phyloP scores from a whole-genome alignment of 148 eudicot species.

The Bassia scoparia region DNA sequence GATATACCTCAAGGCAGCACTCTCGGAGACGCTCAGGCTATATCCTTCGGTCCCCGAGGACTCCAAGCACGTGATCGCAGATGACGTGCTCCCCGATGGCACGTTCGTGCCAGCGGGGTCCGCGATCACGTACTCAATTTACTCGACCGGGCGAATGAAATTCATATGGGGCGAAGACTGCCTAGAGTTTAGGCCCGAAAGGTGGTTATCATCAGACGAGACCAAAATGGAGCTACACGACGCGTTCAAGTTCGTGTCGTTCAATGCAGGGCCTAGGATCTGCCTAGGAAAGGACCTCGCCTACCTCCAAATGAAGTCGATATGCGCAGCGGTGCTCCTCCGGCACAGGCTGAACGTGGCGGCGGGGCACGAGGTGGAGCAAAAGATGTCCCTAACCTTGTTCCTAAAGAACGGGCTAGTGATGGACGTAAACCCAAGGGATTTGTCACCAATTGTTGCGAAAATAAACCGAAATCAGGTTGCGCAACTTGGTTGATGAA shows the following conservation, averaged over 20 bases:
- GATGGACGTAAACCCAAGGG: slow-evolving; percentile 66
- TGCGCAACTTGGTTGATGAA: background rate
- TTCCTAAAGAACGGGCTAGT: slow-evolving; percentile 79
- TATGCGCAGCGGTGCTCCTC: slow-evolving; percentile 65
- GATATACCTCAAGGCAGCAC: slow-evolving; percentile 65
- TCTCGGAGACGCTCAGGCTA: slow-evolving; percentile 76
- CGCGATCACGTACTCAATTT: slow-evolving; percentile 71
- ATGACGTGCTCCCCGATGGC: slow-evolving; percentile 76
- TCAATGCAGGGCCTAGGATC: slow-evolving; percentile 87
- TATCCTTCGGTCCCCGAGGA: slow-evolving; percentile 91
- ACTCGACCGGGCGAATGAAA: slow-evolving; percentile 75
- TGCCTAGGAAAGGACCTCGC: slow-evolving; percentile 85
- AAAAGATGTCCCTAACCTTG: slow-evolving; percentile 85
- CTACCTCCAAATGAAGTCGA: slow-evolving; percentile 84
- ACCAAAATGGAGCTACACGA: slow-evolving; percentile 44
- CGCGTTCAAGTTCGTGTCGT: slow-evolving; percentile 63
- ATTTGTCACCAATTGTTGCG: slow-evolving; percentile 43
- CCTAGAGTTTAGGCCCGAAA: slow-evolving; percentile 66
- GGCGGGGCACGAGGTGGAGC: slow-evolving; percentile 73
- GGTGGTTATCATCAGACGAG: slow-evolving; percentile 68
- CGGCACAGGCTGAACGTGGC: slow-evolving; percentile 66
- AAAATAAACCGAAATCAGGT: slow-evolving; percentile 33
- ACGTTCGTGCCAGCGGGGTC: slow-evolving; percentile 82
- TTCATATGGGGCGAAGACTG: slow-evolving; percentile 84
- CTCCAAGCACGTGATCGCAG: slow-evolving; percentile 61